Base-by-base conservation (phyloP, 1,139 yeast species). In the Citeromyces hawaiiensis region DNA sequence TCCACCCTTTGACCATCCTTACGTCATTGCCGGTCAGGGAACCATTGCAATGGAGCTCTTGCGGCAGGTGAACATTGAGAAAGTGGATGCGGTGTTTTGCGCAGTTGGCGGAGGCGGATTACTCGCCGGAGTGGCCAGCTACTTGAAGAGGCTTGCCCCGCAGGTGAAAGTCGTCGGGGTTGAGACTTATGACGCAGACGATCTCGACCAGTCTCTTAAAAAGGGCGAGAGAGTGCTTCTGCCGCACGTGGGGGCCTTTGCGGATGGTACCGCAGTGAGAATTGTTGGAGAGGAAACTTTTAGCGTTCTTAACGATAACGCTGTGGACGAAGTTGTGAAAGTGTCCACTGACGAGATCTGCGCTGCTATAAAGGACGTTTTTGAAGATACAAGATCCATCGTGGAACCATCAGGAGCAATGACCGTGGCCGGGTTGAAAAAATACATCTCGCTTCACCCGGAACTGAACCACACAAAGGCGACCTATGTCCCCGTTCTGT, bases 211-310 rank as follows among this genome's bases (percentile, higher is more conserved):
- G 49, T 83, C 95, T n/a, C 60, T 86, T 45, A 55, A 74, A 43
- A 54, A 61, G 15, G 70, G 75, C 27, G 61, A 74, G 40, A 71
- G 79, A 48, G 74, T 72, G 11, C 56, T 66, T 2, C 67, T 93
- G 43, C 62, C 68, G 29, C 66, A 70, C 23, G 97, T 88, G 8
- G 99, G 99, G n/a, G 66, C 83, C n/a, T 91, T 91, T 61, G 98
- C 98, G n/a, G 99, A 91, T 59, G 99, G 98, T 54, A 87, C 99
- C n/a, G 96, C 98, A 4, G 99, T 91, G 36, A 83, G 80, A 53
- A 60, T 81, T 10, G 69, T 87, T 27, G 99, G 99, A 42, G 82
- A 79, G 46, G 98, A 93, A 60, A 82, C 95, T 13, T 91, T 86
- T 70, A 70, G 94, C 52, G 69, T 88, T 17, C 78, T 91, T 49